Evolutionary conservation across 306 rosid genomes (phyloP).

Genomic region (Prunus salicina): DNA sequence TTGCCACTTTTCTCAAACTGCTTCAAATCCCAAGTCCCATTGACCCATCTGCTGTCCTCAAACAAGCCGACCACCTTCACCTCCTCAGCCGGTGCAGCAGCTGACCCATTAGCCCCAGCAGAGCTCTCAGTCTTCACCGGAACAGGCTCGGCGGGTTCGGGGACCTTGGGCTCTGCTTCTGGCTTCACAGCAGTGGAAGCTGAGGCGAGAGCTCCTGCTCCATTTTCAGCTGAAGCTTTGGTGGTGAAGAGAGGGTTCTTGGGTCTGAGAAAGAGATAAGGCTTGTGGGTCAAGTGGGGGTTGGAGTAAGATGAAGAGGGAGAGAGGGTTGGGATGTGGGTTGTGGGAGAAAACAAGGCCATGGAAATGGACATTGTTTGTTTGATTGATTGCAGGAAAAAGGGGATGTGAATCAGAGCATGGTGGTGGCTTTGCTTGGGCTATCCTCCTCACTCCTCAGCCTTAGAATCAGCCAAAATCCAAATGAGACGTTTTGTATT

Average conservation of each 20-base stretch:
- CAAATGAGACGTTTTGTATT: background rate
- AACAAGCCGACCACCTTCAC: slow-evolving; percentile 37
- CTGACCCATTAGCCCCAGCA: slow-evolving; percentile 53
- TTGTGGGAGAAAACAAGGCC: slow-evolving; percentile 70
- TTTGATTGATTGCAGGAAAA: background rate
- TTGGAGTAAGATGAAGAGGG: slow-evolving; percentile 40
- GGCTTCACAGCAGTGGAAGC: slow-evolving; percentile 30
- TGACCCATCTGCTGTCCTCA: slow-evolving; percentile 69
- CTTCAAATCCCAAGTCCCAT: slow-evolving; percentile 95
- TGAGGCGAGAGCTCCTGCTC: slow-evolving; percentile 38
- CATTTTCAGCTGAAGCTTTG: slow-evolving; percentile 58
- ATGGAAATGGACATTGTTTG: slow-evolving; percentile 50
- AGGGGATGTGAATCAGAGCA: slow-evolving; percentile 32
- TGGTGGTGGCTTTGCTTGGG: slow-evolving; percentile 3
- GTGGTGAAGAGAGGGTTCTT: slow-evolving; percentile 25
- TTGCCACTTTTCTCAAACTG: slow-evolving; percentile 73
- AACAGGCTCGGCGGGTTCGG: slow-evolving; percentile 26
- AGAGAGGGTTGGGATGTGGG: slow-evolving; percentile 42
- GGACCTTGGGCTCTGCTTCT: slow-evolving; percentile 17
- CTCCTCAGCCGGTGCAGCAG: slow-evolving; percentile 33
- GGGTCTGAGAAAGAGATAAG: slow-evolving; percentile 36
- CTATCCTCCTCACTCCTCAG: slow-evolving; percentile 11
- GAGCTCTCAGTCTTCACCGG: slow-evolving; percentile 25
- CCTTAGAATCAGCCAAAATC: slow-evolving; percentile 5
- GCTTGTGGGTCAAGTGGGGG: slow-evolving; percentile 29